Percentiles rank a stretch among this genome's conserved stretches.
phyloP scores from a whole-genome alignment of 2,329 filamentous ascomycete species.

The Aspergillus sp. region DNA sequence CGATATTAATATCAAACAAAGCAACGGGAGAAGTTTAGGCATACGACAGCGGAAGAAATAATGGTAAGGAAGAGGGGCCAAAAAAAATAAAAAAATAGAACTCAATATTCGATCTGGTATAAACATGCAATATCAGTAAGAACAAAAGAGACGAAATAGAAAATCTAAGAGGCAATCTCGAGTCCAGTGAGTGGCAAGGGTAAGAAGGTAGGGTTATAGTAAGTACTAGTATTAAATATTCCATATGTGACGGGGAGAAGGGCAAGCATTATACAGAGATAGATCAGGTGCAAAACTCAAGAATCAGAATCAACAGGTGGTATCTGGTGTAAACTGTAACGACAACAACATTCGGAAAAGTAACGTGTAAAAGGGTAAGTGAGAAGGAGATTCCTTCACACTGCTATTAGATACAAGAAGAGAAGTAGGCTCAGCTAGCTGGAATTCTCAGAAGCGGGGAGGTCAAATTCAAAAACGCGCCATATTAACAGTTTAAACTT shows the following conservation, averaged over 20 bases:
- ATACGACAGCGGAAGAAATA: not conserved
- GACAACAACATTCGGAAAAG: not conserved
- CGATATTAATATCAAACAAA: not conserved
- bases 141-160: not conserved
- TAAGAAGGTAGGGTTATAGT: not conserved
- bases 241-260: slow-evolving; percentile 3
- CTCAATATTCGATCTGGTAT: not conserved
- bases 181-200: slow-evolving; percentile 2
- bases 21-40: not conserved
- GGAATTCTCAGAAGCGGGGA: not conserved
- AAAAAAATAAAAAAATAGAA: not conserved
- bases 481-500: slow-evolving; percentile 1
- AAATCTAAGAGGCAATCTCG: not conserved
- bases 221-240: slow-evolving; percentile 5
- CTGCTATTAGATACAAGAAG: slow-evolving; percentile 13
- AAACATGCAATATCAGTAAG: slow-evolving; percentile 8
- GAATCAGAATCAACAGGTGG: slow-evolving; percentile 14
- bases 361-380: slow-evolving; percentile 1
- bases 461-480: not conserved
- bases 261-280: slow-evolving; percentile 16
- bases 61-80: too few relatives aligned
- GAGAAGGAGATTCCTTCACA: not conserved
- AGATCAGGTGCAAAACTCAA: not conserved
- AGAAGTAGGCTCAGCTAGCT: slow-evolving; percentile 2
- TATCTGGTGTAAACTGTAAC: slow-evolving; percentile 15